Conservation (phyloP, 768 basidiomycete genomes). For the Pleurotus pulmonarius region DNA sequence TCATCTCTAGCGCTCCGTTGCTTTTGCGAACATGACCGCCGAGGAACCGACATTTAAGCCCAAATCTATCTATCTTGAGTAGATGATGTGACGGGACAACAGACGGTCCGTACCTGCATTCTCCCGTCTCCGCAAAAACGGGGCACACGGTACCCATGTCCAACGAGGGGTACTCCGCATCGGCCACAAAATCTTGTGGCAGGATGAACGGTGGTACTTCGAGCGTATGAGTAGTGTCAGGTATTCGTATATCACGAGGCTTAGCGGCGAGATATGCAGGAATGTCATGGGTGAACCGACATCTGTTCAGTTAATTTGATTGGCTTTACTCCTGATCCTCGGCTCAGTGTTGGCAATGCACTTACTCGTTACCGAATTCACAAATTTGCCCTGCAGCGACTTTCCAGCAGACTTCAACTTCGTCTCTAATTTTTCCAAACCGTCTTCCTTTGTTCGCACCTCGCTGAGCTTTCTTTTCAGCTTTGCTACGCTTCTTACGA, state of each 20-base stretch:
- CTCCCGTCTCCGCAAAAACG: slow-evolving; percentile 61
- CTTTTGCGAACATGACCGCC: slow-evolving; percentile 64
- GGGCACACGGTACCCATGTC: slow-evolving; percentile 58
- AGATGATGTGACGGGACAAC: neutral
- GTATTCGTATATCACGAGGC: slow-evolving; percentile 65
- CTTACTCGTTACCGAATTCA: slow-evolving; percentile 65
- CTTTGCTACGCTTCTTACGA: slow-evolving; percentile 44
- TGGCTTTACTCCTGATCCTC: neutral
- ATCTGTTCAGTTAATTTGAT: slow-evolving; percentile 36
- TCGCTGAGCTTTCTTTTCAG: slow-evolving; percentile 67
- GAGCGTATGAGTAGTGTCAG: slow-evolving; percentile 37
- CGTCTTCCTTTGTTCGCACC: slow-evolving; percentile 84
- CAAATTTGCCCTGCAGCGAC: slow-evolving; percentile 70
- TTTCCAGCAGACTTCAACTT: slow-evolving; percentile 78
- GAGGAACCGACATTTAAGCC: slow-evolving; percentile 90
- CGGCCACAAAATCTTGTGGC: slow-evolving; percentile 10
- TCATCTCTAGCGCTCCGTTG: slow-evolving; percentile 38
- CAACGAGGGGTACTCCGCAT: slow-evolving; percentile 30
- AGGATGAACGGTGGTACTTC: slow-evolving; percentile 48
- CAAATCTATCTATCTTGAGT: slow-evolving; percentile 38
- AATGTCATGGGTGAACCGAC: slow-evolving; percentile 79
- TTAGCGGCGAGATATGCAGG: slow-evolving; percentile 73
- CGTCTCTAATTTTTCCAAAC: slow-evolving; percentile 76
- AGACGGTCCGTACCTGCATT: slow-evolving; percentile 49
- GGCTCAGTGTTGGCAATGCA: slow-evolving; percentile 13